phyloP scores from a whole-genome alignment of 768 basidiomycete species.

The Mycena rebaudengoi region DNA sequence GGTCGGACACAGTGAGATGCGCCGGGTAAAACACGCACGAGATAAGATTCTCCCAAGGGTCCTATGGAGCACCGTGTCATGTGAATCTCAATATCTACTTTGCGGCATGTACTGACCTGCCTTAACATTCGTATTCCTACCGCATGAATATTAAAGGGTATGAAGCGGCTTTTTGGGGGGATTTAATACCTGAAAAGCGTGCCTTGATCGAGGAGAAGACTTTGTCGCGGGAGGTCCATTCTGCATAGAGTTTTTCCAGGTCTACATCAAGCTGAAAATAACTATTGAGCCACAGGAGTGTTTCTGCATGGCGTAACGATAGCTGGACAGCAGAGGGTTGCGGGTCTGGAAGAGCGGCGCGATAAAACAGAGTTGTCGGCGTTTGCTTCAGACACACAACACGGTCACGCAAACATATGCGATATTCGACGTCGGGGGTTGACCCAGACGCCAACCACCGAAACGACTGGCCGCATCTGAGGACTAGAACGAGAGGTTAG shows the following conservation, averaged over 20 bases:
- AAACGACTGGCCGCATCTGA: slow-evolving; percentile 88
- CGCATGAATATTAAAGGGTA: not conserved
- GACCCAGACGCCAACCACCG: slow-evolving; percentile 64
- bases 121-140: slow-evolving; percentile 68
- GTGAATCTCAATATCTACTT: not conserved
- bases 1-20: not conserved
- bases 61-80: too few species aligned
- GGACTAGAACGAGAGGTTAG: slow-evolving; percentile 79
- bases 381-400: slow-evolving; percentile 86
- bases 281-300: slow-evolving; percentile 76
- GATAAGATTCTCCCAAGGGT: slow-evolving; percentile 95
- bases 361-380: slow-evolving; percentile 72
- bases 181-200: slow-evolving; percentile 76
- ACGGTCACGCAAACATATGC: slow-evolving; percentile 81
- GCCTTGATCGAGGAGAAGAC: slow-evolving; percentile 73
- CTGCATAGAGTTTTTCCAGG: slow-evolving; percentile 71
- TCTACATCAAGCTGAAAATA: slow-evolving; percentile 92
- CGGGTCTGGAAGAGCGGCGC: slow-evolving; percentile 67
- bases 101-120: slow-evolving; percentile 48
- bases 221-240: slow-evolving; percentile 79
- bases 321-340: slow-evolving; percentile 44
- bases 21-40: slow-evolving; percentile 65
- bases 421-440: slow-evolving; percentile 64
- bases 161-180: not conserved
- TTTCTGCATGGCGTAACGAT: slow-evolving; percentile 63